Conservation (phyloP, 768 basidiomycete species). For the Crepidotus variabilis region DNA sequence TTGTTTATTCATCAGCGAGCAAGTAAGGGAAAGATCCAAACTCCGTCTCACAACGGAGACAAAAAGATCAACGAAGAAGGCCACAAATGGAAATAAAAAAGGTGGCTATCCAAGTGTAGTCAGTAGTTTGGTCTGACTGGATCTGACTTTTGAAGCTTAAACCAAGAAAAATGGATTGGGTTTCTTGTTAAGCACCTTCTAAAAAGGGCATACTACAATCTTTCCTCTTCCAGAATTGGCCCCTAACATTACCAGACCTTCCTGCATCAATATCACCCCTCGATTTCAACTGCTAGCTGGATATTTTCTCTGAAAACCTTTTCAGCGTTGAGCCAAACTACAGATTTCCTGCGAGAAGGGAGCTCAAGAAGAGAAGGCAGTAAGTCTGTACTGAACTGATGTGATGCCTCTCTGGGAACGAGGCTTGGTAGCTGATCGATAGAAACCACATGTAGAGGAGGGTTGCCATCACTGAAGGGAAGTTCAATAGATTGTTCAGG, state of each 20-base stretch:
- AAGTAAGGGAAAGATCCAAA: not conserved
- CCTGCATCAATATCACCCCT: too few relatives aligned
- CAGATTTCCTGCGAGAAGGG: constrained; percentile 57
- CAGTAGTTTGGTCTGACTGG: not conserved
- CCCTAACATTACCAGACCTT: too few relatives aligned
- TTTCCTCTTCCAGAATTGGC: not conserved
- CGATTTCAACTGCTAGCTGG: not conserved
- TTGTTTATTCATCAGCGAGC: not conserved
- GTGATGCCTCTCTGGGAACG: constrained; percentile 92
- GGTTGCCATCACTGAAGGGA: constrained; percentile 41
- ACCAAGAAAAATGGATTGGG: not conserved
- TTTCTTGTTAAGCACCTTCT: not conserved
- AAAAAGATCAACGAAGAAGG: not conserved
- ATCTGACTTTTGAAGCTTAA: not conserved
- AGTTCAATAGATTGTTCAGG: constrained; percentile 7
- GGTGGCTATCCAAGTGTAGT: not conserved
- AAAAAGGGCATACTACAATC: not conserved
- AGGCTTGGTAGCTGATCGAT: constrained; percentile 97
- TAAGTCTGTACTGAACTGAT: constrained; percentile 89
- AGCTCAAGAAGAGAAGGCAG: constrained; percentile 83
- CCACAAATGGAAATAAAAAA: not conserved
- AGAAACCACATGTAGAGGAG: constrained; percentile 80
- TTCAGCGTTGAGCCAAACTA: constrained; percentile 57
- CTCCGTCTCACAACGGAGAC: not conserved
- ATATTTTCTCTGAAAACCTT: not conserved